Evolutionary conservation across 1,284 basidiomycete species (phyloP), one percentile per base, ranked within the genome.

Genomic region (Ceratobasidium sp.): DNA sequence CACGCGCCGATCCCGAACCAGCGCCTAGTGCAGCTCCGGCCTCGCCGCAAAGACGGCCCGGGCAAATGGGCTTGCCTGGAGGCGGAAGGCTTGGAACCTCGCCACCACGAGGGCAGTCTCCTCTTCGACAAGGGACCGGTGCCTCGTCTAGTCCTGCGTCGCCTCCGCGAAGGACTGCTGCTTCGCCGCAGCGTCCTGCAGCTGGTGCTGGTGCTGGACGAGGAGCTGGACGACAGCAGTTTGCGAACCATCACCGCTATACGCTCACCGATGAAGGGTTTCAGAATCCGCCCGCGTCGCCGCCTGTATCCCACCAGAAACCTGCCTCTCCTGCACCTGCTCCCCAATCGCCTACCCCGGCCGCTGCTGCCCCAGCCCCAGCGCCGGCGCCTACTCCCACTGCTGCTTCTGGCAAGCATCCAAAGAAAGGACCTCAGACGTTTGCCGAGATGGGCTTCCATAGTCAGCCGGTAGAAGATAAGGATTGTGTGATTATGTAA

Each of bases 361-460:
- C 73, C 8, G 59, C 69, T 14, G 59, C 73, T n/a, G 71, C 76
- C n/a, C 73, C 50, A 46, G 70, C 58, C n/a, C 74, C 70, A 21
- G 72, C 30, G 12, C 28, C 67, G 53, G 21, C 72, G 18, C 28
- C 30, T 30, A 6, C 50, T 12, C 28, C 71, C 8, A 43, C 71
- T 26, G 45, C 72, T 8, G 62, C 76, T 74, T 36, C 61, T 61
- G 55, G n/a, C 16, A 50, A 32, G 39, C 62, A 55, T 1, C 30
- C 52, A 21, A 76, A 78, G 61, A 77, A 77, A 43, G 80, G 80
- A 1, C 82, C 83, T 23, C 79, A 81, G 72, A 85, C 83, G 12
- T 86, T 86, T 76, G 83, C 81, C 16, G 85, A 85, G 77, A 85
- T 86, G 85, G 84, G 84, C 0, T 82, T 82, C 72, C 78, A 79